Base-by-base conservation (phyloP, 208 protist genomes). In the Leptomonas pyrrhocoris region DNA sequence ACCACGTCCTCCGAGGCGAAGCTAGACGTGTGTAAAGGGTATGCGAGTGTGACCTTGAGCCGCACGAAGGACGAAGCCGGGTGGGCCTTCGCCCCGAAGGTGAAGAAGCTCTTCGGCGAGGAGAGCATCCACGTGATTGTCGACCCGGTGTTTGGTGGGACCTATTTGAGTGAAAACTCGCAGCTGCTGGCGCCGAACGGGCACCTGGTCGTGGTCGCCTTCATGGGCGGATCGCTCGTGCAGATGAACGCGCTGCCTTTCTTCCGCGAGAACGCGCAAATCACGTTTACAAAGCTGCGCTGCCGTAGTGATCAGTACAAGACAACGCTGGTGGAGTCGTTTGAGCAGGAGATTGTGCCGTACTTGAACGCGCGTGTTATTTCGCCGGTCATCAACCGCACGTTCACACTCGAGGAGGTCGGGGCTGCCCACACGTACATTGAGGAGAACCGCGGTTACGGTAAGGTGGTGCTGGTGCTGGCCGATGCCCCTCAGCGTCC, bases 81-180 rank as follows among this genome's bases (percentile, higher is more conserved):
- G 30, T 68, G 62, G 50, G 65, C 69, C 57, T 94, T 94, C 64
- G 74, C 83, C 0, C 60, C 68, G 9, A 92, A 94, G 65, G 61
- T 92, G n/a, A 79, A 77, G 51, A 48, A 67, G 30, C 42, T 68
- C 1, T 54, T 94, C 13, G 86, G 83, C 0, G 73, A 85, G 43
- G 63, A 75, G 46, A 62, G 56, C 31, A 78, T 93, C 31, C 76
- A 96, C 62, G 57, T 88, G 21, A 72, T 96, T 34, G 68, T 96
- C 16, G 92, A 96, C 64, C 83, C 87, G 13, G 83, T 96, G 18
- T 92, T 91, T 76, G 92, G 92, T 2, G 88, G 86, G 13, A 77
- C 67, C 38, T 96, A 94, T 73, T 61, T 90, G 36, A 61, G 43
- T 23, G 84, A 93, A 46, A 80, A 94, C 61, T 74, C 68, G 13